Conservation (phyloP, 495 filamentous ascomycete genomes). For the Trichoderma reesei region DNA sequence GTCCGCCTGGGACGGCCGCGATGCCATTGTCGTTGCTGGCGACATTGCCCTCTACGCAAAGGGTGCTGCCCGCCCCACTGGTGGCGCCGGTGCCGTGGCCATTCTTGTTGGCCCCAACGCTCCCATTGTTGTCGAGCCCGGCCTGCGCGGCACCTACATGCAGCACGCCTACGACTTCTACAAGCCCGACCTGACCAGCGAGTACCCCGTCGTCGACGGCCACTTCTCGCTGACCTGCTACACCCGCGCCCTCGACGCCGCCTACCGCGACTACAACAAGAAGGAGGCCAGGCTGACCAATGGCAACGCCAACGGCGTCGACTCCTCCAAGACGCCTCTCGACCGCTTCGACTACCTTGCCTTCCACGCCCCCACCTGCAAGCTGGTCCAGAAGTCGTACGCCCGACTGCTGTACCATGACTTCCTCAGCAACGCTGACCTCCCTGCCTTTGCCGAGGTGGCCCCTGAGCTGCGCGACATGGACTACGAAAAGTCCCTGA, state of each 20-base stretch:
- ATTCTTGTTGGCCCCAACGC: conserved; percentile 92
- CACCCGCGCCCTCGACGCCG: conserved; percentile 85
- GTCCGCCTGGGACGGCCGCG: conserved; percentile 91
- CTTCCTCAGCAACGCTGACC: conserved; percentile 68
- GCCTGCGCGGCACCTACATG: conserved; percentile 86
- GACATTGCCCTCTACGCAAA: conserved; percentile 98
- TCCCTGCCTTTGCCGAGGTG: conserved; percentile 74
- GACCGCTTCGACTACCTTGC: conserved; percentile 94
- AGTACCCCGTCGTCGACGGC: conserved; percentile 95
- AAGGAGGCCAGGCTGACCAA: conserved; percentile 55
- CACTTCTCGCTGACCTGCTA: conserved; percentile 95
- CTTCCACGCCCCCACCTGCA: conserved; percentile 97
- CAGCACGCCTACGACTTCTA: conserved; percentile 97
- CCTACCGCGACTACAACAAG: conserved; percentile 90
- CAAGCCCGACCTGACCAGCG: conserved; percentile 96
- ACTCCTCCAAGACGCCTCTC: conserved; percentile 51
- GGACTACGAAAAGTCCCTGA: conserved; percentile 74
- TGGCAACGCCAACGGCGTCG: conserved; percentile 34
- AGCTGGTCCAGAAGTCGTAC: conserved; percentile 92
- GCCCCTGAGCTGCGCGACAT: conserved; percentile 77
- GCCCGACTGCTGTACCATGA: conserved; percentile 95
- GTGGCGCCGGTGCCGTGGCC: conserved; percentile 89
- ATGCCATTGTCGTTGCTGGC: conserved; percentile 88
- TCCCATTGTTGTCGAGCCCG: conserved; percentile 82
- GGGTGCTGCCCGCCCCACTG: conserved; percentile 88